Conservation (phyloP, 2,329 filamentous ascomycete genomes). For the Lachnellula subtilissima region DNA sequence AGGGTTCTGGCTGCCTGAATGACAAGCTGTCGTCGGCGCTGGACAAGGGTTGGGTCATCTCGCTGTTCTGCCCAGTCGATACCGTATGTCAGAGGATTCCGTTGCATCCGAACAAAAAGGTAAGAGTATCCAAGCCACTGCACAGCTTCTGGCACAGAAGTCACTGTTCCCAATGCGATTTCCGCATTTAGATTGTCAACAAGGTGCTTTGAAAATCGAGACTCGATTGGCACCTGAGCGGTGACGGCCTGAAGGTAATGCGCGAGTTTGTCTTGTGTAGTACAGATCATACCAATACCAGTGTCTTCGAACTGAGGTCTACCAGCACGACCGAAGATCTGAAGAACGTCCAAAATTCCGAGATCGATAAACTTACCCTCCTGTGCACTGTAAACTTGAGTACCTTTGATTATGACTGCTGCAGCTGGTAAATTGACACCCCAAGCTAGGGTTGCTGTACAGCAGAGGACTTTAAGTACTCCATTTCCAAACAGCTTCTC, state of each 20-base stretch:
- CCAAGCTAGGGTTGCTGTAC: conserved; percentile 96
- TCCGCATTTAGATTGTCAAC: conserved; percentile 98
- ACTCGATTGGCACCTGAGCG: conserved; percentile 94
- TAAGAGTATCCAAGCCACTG: conserved; percentile 99
- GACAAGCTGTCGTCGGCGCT: conserved; percentile 77
- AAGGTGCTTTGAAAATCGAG: conserved; percentile 86
- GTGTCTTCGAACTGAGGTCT: conserved; percentile 96
- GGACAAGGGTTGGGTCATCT: conserved; percentile 83
- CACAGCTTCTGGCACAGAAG: conserved; percentile 86
- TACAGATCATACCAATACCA: conserved; percentile 97
- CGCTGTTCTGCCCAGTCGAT: conserved; percentile 90
- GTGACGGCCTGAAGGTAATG: conserved; percentile 93
- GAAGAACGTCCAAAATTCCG: conserved; percentile 91
- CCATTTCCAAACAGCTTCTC: conserved; percentile 87
- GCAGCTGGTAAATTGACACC: conserved; percentile 97
- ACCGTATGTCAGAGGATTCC: conserved; percentile 85
- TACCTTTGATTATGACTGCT: conserved; percentile 96
- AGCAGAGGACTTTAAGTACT: conserved; percentile 94
- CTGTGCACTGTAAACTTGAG: conserved; percentile 92
- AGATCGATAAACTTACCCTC: conserved; percentile 96
- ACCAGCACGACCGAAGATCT: conserved; percentile 97
- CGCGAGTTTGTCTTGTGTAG: conserved; percentile 84
- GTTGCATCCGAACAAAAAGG: conserved; percentile 92
- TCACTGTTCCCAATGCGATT: conserved; percentile 89
- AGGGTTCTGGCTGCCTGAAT: conserved; percentile 83